A percentile compares a stretch with the other conserved stretches of the same genome.
Conservation (phyloP, 176 grass and related monocot species). For the Microstegium vimineum region DNA sequence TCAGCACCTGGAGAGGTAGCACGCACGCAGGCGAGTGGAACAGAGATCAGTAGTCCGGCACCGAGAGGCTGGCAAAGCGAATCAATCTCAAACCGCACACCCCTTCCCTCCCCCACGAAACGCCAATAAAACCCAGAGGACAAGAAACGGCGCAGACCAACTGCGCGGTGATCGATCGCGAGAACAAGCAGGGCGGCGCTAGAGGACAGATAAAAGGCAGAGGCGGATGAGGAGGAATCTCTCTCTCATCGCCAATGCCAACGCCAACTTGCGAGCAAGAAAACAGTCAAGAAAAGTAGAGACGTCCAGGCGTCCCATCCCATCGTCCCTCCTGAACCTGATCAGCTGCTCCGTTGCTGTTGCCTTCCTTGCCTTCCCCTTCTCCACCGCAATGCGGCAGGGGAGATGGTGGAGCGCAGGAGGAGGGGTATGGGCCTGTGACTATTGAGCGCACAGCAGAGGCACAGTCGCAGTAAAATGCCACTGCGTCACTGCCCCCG, state of each 20-base stretch:
- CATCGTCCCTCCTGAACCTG: neutral
- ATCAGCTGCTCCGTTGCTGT: neutral
- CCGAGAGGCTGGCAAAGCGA: too few species aligned
- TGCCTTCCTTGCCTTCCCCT: neutral
- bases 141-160: too few species aligned
- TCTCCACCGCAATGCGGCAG: neutral
- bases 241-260: neutral
- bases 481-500: neutral
- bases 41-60: neutral
- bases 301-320: slow-evolving; percentile 14
- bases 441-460: slow-evolving; percentile 22
- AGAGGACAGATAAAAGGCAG: slow-evolving; percentile 23
- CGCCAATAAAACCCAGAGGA: too few species aligned
- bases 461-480: slow-evolving; percentile 49
- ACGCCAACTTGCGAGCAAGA: slow-evolving; percentile 10
- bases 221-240: slow-evolving; percentile 26
- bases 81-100: too few species aligned
- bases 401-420: neutral
- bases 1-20: neutral
- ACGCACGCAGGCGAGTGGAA: slow-evolving; percentile 4
- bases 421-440: neutral
- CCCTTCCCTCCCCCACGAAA: too few species aligned
- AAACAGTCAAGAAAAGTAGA: neutral
- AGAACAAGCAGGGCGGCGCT: slow-evolving; percentile 11
- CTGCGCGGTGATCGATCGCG: too few species aligned